Evolutionary conservation across 2,329 filamentous ascomycete species (phyloP), one percentile per base, ranked within the genome.

Genomic region (Ambrosiella xylebori): DNA sequence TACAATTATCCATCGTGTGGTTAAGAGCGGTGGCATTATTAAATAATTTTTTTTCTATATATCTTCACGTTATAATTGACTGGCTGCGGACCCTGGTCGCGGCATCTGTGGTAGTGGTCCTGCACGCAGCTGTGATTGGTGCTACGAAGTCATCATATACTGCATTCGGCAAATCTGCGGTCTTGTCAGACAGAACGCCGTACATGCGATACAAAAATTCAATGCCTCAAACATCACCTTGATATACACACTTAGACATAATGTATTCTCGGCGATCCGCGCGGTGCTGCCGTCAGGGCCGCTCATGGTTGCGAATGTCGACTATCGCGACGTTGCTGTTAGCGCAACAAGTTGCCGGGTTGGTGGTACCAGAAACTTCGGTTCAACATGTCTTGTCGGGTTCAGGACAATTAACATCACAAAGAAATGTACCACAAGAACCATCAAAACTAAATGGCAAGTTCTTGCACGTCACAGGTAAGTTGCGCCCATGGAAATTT

Each of bases 391-490:
- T 44, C 7, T 50, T 57, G 19, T 17, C 44, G 3, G 9, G 17
- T 2, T n/a, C 15, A 19, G 35, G 12, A 11, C 8, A 27, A 15
- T 19, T 15, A 19, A 15, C 40, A 7, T 17, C 38, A 5, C 19
- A 37, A 13, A 36, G 27, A 12, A 35, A 47, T 35, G 27, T 49
- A 12, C 36, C 47, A 3, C 4, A 19, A 37, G 19, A 49, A 27
- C 40, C 53, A 35, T 39, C 44, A 2, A 58, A 47, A 17, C 71
- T 88, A 64, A 78, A 79, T 63, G 88, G 88, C 63, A 81, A 80
- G 67, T 95, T 95, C 72, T 76, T 95, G 66, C 88, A 95, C 70
- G 86, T 95, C 64, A 93, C 88, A 71, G 89, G 88, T 91, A 73
- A 62, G 76, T 68, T 50, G 39, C 17, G 11, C 11, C 12, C 13